Evolutionary conservation across 768 basidiomycete species (phyloP), one percentile per base, ranked within the genome.

Genomic region (Tephrocybe sp.): DNA sequence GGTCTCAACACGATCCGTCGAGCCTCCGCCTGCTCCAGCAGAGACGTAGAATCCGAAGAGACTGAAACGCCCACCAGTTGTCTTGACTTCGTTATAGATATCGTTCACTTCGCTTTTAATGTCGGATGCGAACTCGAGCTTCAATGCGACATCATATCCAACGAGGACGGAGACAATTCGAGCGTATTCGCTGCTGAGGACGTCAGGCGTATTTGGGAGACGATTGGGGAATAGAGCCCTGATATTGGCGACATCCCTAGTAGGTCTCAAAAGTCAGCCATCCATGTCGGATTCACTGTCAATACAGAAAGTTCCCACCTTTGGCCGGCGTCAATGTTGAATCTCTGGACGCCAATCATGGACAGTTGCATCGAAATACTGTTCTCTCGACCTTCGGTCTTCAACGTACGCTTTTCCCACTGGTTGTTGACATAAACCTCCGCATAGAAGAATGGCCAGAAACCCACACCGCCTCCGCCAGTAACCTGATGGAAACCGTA

Each of bases 381-480:
- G 24, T 27, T 45, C 43, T 51, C 50, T 18, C 41, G 50, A 31
- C 31, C 50, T n/a, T 38, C 19, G 34, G 50, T 51, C 15, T 44
- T 16, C 34, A 51, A 38, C 2, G 21, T 46, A 28, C 50, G 50
- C 43, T 13, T 2, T 30, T 51, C 43, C 50, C 7, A 8, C 40
- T 30, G 22, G 18, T 19, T 26, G 34, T 35, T 26, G 27, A 13
- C 9, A 45, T 46, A 9, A 22, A 51, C 43, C 1, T 44, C 44
- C 18, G 50, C 50, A 25, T 15, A 25, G 28, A 51, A 44, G 32
- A 51, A 51, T 36, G 50, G 50, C 49, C 49, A 44, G 42, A 51
- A 43, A 5, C 49, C 49, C 13, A n/a, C 34, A 12, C 44, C 34
- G 19, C 50, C 50, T 27, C 41, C 41, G 16, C 40, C 50, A 12